Base-by-base conservation (phyloP, 2,329 filamentous ascomycete genomes). In the Phyllosticta citriasiana region DNA sequence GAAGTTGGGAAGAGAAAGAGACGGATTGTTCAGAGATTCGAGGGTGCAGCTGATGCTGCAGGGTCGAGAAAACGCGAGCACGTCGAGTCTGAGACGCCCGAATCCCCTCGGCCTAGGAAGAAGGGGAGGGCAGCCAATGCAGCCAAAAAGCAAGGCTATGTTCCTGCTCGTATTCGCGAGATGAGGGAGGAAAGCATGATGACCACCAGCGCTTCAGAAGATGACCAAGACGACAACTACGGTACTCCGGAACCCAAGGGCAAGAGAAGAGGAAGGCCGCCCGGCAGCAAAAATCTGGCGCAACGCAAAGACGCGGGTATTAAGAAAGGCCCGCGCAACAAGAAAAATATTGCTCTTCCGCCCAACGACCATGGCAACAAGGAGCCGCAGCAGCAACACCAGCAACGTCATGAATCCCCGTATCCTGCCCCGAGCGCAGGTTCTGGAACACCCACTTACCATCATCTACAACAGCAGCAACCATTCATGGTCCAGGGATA, bases 241-340 rank as follows among this genome's bases (percentile, higher is more conserved):
- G 60, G 56, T 10, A 59, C 61, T 53, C 61, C 63, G 5, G 58
- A 61, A 47, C 51, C 59, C 63, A 9, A 64, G 65, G 62, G 66
- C 65, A 51, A 72, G 71, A 55, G 53, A 61, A 67, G 72, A 33
- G 72, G 72, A 24, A 67, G 72, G 35, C 71, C 71, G 33, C 76
- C 76, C 2, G 78, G 78, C 0, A 79, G 77, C 63, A 79, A 79
- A 67, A 80, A 79, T 54, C 66, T 73, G 27, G 72, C 74, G 26
- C 71, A 75, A 61, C 71, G 78, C 22, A 77, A 74, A 57, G 78
- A 80, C 63, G 78, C 74, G 33, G 78, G 78, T 2, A 73, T 79
- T 61, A 79, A 79, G 63, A 80, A 80, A 62, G 78, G 78, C 2
- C 78, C 78, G 4, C 69, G 78, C 9, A 74, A 72, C 64, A 72